phyloP scores from a whole-genome alignment of 2,329 filamentous ascomycete species.

The Cadophora luteo-olivacea region DNA sequence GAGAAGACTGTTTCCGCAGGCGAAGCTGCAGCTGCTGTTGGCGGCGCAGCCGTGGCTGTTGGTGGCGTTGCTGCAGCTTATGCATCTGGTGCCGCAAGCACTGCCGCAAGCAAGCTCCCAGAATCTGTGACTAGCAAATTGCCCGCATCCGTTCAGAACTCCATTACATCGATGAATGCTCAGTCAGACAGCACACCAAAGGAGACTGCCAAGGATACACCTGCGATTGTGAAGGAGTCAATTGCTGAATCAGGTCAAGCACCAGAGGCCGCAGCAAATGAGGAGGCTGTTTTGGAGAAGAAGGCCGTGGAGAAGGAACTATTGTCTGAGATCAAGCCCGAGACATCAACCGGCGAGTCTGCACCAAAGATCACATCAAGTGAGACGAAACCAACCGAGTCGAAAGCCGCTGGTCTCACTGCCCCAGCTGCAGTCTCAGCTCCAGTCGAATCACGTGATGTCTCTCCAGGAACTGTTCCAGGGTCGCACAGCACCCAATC shows the following conservation, averaged over 20 bases:
- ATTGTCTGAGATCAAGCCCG: slow-evolving; percentile 64
- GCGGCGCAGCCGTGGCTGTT: slow-evolving; percentile 51
- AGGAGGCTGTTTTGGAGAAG: slow-evolving; percentile 76
- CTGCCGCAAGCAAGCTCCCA: slow-evolving; percentile 57
- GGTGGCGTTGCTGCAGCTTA: slow-evolving; percentile 52
- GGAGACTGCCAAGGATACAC: slow-evolving; percentile 56
- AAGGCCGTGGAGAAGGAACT: slow-evolving; percentile 76
- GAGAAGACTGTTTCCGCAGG: slow-evolving; percentile 53
- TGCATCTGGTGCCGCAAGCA: slow-evolving; percentile 45
- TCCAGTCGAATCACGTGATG: slow-evolving; percentile 39
- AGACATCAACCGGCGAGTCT: slow-evolving; percentile 41
- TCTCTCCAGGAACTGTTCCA: slow-evolving; percentile 42
- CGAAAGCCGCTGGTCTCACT: slow-evolving; percentile 52
- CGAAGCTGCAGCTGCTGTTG: slow-evolving; percentile 51
- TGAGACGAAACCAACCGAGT: slow-evolving; percentile 17
- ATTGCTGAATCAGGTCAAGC: slow-evolving; percentile 62
- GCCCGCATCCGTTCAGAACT: slow-evolving; percentile 59
- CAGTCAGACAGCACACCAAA: slow-evolving; percentile 50
- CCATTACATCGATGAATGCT: slow-evolving; percentile 55
- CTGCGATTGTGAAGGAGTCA: slow-evolving; percentile 62
- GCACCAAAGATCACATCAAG: slow-evolving; percentile 38
- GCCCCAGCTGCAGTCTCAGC: slow-evolving; percentile 22
- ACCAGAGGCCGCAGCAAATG: slow-evolving; percentile 75
- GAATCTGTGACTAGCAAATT: slow-evolving; percentile 59
- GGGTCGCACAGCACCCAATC: slow-evolving; percentile 35